These are phyloP conservation scores for Fusarium phyllophilum DNA, from an alignment of 2,329 filamentous ascomycete genomes.

Conservation along the genomic window DNA sequence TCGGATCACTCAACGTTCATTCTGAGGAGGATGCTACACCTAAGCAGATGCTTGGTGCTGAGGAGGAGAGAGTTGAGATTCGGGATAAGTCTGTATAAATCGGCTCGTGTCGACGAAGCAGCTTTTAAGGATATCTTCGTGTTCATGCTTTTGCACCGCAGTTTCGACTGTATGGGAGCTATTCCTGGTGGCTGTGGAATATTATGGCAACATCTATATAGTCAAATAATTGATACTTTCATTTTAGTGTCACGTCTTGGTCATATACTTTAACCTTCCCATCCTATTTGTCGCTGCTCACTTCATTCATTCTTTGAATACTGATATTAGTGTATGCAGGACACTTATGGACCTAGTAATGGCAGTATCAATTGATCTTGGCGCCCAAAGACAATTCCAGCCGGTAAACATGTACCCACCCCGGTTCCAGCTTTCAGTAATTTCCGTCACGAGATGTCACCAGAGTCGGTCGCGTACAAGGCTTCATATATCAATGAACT, in stretches of 20 bases:
- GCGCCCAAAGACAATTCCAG: not conserved
- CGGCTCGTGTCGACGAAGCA: accelerated
- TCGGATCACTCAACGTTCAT: conserved; percentile 14
- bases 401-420: not conserved
- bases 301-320: not conserved
- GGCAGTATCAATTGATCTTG: not conserved
- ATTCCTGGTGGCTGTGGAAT: not conserved
- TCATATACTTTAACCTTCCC: not conserved
- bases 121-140: not conserved
- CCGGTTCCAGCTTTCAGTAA: no score
- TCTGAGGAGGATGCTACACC: conserved; percentile 17
- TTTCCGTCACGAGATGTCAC: no score
- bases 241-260: not conserved
- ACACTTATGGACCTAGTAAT: not conserved
- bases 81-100: not conserved
- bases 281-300: not conserved
- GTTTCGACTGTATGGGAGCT: not conserved
- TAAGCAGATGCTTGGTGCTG: conserved; percentile 16
- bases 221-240: not conserved
- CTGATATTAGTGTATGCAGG: not conserved
- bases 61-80: conserved; percentile 1
- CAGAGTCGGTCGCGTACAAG: no score
- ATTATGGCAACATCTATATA: not conserved
- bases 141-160: accelerated
- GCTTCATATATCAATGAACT: no score